Evolutionary conservation across 768 basidiomycete genomes (phyloP).

Genomic region (Boletus insuetus): DNA sequence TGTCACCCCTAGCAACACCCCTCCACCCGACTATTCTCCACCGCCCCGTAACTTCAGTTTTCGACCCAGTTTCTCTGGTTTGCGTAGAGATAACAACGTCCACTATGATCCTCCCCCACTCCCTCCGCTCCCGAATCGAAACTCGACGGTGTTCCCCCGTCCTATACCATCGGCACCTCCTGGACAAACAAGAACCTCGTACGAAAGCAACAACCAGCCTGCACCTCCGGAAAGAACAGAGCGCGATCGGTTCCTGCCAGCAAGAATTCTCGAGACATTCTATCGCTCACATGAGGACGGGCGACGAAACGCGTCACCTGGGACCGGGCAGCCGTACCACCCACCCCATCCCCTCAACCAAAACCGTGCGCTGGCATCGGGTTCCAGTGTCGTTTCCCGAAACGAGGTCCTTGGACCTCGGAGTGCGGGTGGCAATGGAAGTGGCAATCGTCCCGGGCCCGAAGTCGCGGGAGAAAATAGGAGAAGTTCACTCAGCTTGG

Average conservation of each 20-base stretch:
- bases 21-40: constrained; percentile 22
- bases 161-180: constrained; percentile 9
- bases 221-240: constrained; percentile 19
- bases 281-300: constrained; percentile 24
- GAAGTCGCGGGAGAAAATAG: constrained; percentile 15
- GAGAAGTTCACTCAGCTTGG: constrained; percentile 19
- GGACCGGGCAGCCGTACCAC: constrained; percentile 11
- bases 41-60: constrained; percentile 15
- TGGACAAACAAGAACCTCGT: constrained; percentile 6
- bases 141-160: constrained; percentile 4
- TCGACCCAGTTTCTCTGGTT: constrained; percentile 12
- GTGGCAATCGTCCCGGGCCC: constrained; percentile 5
- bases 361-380: neutral
- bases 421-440: neutral
- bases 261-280: constrained; percentile 21
- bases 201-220: constrained; percentile 15
- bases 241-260: constrained; percentile 23
- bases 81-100: constrained; percentile 13
- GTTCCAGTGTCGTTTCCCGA: neutral
- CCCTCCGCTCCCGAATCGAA: constrained; percentile 11
- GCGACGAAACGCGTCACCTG: constrained; percentile 16
- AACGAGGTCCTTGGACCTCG: constrained; percentile 9
- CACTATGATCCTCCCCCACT: constrained; percentile 8
- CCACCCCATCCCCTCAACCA: constrained; percentile 1
- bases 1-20: constrained; percentile 17